These are phyloP conservation scores for Annulohypoxylon bovei DNA, from an alignment of 495 filamentous ascomycete genomes.

Conservation along the genomic window DNA sequence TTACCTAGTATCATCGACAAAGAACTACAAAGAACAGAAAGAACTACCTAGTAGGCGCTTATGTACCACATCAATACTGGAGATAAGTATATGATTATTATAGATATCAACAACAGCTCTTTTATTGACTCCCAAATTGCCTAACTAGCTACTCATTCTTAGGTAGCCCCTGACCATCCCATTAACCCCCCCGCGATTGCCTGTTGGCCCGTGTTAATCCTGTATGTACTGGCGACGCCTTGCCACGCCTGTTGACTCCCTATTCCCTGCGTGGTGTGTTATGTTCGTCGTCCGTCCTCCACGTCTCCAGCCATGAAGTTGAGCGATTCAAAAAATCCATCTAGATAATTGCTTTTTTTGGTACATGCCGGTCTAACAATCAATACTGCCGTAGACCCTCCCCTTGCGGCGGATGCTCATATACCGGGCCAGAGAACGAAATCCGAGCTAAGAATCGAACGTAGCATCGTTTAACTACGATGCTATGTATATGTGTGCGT, in stretches of 20 bases:
- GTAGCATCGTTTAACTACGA: conserved; percentile 27
- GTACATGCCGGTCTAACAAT: conserved; percentile 32
- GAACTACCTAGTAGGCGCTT: too few relatives aligned
- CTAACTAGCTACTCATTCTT: conserved; percentile 16
- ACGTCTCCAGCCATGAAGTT: conserved; percentile 21
- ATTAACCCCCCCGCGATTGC: conserved; percentile 16
- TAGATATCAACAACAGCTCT: conserved; percentile 14
- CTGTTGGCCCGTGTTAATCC: conserved; percentile 25
- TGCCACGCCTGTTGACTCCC: conserved; percentile 2
- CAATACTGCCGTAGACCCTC: conserved; percentile 15
- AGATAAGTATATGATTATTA: neutral
- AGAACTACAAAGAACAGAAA: too few relatives aligned
- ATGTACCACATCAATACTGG: conserved; percentile 7
- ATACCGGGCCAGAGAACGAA: conserved; percentile 29
- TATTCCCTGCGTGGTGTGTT: conserved; percentile 3
- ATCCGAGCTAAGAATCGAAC: conserved; percentile 36
- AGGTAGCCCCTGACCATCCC: conserved; percentile 11
- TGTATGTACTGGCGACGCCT: conserved; percentile 35
- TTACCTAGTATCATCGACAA: conserved; percentile 7
- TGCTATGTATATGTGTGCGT: conserved; percentile 39
- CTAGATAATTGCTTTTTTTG: conserved; percentile 34
- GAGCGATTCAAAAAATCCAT: conserved; percentile 31
- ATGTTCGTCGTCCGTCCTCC: conserved; percentile 6
- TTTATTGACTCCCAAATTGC: conserved; percentile 32
- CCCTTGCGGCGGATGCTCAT: conserved; percentile 33